A percentile compares a stretch with the other conserved stretches of the same genome.
These are phyloP conservation scores for Puccinia novopanici DNA, from an alignment of 1,284 basidiomycete species.

Conservation along the genomic window DNA sequence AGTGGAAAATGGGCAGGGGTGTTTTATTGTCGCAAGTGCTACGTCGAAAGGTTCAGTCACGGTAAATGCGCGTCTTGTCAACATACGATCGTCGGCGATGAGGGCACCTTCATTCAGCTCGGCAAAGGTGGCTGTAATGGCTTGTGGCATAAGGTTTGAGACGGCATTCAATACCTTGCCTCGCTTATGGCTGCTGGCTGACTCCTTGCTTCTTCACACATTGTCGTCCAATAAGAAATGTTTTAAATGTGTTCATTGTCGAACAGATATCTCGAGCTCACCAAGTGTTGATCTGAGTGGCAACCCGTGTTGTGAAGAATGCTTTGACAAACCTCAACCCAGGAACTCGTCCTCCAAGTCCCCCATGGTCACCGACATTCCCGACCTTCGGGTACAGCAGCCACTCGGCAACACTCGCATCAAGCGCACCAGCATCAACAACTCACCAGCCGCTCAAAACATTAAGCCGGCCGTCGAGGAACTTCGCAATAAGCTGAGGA, in stretches of 20 bases:
- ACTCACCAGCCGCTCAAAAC: slow-evolving; percentile 39
- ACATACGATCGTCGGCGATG: slow-evolving; percentile 44
- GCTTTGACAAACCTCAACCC: slow-evolving; percentile 36
- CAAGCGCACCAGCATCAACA: slow-evolving; percentile 3
- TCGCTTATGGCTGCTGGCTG: background rate
- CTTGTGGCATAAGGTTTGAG: slow-evolving; percentile 49
- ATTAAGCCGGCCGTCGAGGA: slow-evolving; percentile 48
- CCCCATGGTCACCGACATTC: slow-evolving; percentile 39
- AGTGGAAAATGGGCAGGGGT: slow-evolving; percentile 48
- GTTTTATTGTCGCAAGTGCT: slow-evolving; percentile 50
- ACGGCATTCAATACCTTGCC: background rate
- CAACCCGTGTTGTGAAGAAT: slow-evolving; percentile 46
- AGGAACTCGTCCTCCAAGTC: slow-evolving; percentile 3
- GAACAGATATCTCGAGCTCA: slow-evolving; percentile 31
- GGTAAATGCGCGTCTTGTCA: slow-evolving; percentile 38
- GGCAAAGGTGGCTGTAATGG: slow-evolving; percentile 42
- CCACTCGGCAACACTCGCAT: background rate
- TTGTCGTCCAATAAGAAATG: slow-evolving; percentile 28
- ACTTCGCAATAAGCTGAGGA: slow-evolving; percentile 38
- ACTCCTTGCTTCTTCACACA: background rate
- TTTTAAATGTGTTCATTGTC: slow-evolving; percentile 48
- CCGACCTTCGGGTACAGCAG: slow-evolving; percentile 21
- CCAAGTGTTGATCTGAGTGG: slow-evolving; percentile 42
- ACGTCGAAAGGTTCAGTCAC: slow-evolving; percentile 38
- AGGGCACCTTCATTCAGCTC: slow-evolving; percentile 47